phyloP scores from a whole-genome alignment of 2,329 filamentous ascomycete species.

The Colletotrichum tropicicola region DNA sequence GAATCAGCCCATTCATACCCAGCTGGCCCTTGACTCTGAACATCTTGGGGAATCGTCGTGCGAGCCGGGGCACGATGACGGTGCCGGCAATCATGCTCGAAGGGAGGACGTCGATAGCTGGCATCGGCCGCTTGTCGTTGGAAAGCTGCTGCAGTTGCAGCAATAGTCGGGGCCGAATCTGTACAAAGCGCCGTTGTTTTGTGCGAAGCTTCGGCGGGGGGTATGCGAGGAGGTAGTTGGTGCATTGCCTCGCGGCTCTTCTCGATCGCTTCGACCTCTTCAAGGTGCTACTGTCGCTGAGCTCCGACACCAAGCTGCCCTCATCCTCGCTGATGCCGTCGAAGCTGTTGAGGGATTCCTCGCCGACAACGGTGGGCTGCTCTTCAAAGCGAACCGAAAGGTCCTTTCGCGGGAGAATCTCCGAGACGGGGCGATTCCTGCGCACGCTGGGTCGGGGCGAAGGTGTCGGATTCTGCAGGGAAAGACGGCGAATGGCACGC shows the following conservation, averaged over 20 bases:
- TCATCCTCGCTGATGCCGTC: constrained; percentile 59
- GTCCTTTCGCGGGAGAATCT: constrained; percentile 48
- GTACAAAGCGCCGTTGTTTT: constrained; percentile 72
- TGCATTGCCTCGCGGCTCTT: constrained; percentile 59
- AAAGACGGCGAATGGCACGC: constrained; percentile 14
- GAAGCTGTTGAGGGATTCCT: not conserved
- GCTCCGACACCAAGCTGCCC: constrained; percentile 52
- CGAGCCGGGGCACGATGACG: constrained; percentile 65
- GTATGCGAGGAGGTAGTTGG: constrained; percentile 73
- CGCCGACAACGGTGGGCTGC: constrained; percentile 40
- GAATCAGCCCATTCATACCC: constrained; percentile 73
- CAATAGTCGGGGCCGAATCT: constrained; percentile 73
- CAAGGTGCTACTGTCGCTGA: constrained; percentile 56
- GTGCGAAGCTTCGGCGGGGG: constrained; percentile 67
- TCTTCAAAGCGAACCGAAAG: constrained; percentile 58
- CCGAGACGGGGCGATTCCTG: constrained; percentile 45
- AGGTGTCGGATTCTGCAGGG: constrained; percentile 14
- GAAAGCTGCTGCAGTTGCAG: constrained; percentile 77
- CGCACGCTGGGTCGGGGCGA: constrained; percentile 28
- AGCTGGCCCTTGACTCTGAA: constrained; percentile 71
- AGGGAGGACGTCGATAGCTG: constrained; percentile 78
- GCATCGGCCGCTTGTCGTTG: constrained; percentile 67
- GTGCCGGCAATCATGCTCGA: constrained; percentile 66
- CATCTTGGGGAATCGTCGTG: constrained; percentile 69
- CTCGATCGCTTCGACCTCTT: constrained; percentile 33